A percentile compares a stretch with the other conserved stretches of the same genome.
phyloP scores from a whole-genome alignment of 805 yeast species.

The Wickerhamomyces strasburgensis region DNA sequence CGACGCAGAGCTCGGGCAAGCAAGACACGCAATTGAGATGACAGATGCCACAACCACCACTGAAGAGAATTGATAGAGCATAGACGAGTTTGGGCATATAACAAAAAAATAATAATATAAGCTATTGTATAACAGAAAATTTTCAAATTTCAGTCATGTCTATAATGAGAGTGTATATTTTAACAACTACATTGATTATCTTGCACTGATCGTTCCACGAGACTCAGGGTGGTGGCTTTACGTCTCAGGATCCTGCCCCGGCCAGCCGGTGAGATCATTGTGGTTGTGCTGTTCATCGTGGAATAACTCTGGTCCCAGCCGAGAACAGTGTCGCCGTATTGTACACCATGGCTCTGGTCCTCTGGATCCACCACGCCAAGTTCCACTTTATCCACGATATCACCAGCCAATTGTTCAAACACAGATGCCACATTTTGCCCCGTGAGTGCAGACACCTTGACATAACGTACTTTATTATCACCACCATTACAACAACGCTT shows the following conservation, averaged over 20 bases:
- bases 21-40: constrained; percentile 22
- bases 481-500: constrained; percentile 18
- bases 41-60: constrained; percentile 7
- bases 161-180: too few species aligned
- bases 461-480: constrained; percentile 27
- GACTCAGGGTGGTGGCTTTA: constrained; percentile 15
- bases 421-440: constrained; percentile 39
- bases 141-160: too few species aligned
- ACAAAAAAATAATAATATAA: too few species aligned
- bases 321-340: constrained; percentile 45
- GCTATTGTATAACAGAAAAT: neutral
- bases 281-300: too few species aligned
- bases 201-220: constrained; percentile 12
- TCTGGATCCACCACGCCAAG: constrained; percentile 45
- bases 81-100: too few species aligned
- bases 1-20: constrained; percentile 48
- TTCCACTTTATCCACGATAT: constrained; percentile 42
- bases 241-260: constrained; percentile 6
- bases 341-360: constrained; percentile 41
- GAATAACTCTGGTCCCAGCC: constrained; percentile 8
- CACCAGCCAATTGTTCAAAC: constrained; percentile 34
- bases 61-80: neutral
- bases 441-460: constrained; percentile 36
- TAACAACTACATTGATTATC: constrained; percentile 7
- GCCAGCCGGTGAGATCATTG: too few species aligned